Base-by-base conservation (phyloP, 202 grass and related monocot species). In the Eragrostis tef region DNA sequence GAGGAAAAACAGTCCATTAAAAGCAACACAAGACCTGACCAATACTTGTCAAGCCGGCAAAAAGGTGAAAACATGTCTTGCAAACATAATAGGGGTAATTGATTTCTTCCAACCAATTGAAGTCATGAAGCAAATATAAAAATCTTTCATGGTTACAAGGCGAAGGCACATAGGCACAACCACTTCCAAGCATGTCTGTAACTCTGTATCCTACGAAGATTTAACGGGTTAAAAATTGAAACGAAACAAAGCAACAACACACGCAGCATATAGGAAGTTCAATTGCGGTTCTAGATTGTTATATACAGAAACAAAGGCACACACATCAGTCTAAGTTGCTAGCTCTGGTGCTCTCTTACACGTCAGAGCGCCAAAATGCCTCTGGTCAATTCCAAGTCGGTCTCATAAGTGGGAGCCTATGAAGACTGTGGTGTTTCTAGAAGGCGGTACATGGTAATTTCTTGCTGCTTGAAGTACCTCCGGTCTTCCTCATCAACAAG, bases 401-500 rank as follows among this genome's bases (percentile, higher is more conserved):
- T 75, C 41, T 2, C 51, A 68, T 12, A 2, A 39, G 34, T 9
- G 12, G 0, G 27, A 77, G 41, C 12, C 59, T 82, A 89, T 42
- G 78, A 82, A 73, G 78, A 57, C 5, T 66, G 17, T 7, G 65
- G 49, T 44, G 72, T 73, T 73, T 89, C 87, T 6, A 67, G 49
- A 73, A 89, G 83, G 21, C 83, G 87, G 74, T 90, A 95, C 67
- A 98, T 90, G 0, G 85, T 94, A 49, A 98, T 93, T 67, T 98
- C 90, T 87, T 98, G 90, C 78, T 98, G 95, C 87, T 95, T 98
- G 82, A 95, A 98, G 61, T 98, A 95, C 63, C 92, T 91, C 46
- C 90, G 74, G 73, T 95, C 95, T 83, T 98, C 90, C 78, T 98
- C 95, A 13, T 98, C 92, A 0, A 98, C 88, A 47, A 98, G 88